Conservation (phyloP, 164 flowering plant species). For the Berberis vulgaris region DNA sequence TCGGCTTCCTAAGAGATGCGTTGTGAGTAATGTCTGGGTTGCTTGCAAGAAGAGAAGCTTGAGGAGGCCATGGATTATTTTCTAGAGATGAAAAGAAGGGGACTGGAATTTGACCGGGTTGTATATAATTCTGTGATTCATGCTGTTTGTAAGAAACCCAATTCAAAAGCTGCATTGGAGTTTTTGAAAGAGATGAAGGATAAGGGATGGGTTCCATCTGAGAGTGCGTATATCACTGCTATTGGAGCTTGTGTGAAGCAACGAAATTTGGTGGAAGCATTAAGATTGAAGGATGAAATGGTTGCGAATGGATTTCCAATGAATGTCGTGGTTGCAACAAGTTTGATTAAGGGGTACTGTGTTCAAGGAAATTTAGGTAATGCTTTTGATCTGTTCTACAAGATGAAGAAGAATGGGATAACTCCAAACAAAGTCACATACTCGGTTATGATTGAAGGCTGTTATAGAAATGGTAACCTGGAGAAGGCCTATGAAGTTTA, state of each 20-base stretch:
- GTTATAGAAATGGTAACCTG: conserved; percentile 37
- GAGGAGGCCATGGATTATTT: conserved; percentile 45
- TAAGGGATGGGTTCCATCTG: conserved; percentile 49
- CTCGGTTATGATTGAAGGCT: conserved; percentile 58
- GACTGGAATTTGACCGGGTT: conserved; percentile 30
- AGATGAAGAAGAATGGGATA: conserved; percentile 39
- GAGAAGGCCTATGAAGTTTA: conserved; percentile 51
- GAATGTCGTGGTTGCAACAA: conserved; percentile 58
- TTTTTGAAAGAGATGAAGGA: conserved; percentile 67
- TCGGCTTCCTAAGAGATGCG: too few species aligned
- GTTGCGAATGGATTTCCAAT: conserved; percentile 30
- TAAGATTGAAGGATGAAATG: conserved; percentile 66
- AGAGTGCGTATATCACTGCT: conserved; percentile 29
- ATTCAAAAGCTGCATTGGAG: conserved; percentile 29
- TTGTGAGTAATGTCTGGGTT: conserved; percentile 8
- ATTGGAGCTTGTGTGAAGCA: conserved; percentile 61
- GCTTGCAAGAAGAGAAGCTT: conserved; percentile 41
- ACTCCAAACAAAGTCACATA: conserved; percentile 47
- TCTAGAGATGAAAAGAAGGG: conserved; percentile 35
- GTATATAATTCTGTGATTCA: conserved; percentile 34
- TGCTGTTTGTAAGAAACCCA: conserved; percentile 39
- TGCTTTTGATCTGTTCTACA: conserved; percentile 45
- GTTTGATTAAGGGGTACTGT: conserved; percentile 63
- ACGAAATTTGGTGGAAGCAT: conserved; percentile 45
- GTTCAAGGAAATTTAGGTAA: conserved; percentile 29